Evolutionary conservation across 371 early-diverging fungal genomes (phyloP), one percentile per base, ranked within the genome.

Genomic region (Mortierella sp.): DNA sequence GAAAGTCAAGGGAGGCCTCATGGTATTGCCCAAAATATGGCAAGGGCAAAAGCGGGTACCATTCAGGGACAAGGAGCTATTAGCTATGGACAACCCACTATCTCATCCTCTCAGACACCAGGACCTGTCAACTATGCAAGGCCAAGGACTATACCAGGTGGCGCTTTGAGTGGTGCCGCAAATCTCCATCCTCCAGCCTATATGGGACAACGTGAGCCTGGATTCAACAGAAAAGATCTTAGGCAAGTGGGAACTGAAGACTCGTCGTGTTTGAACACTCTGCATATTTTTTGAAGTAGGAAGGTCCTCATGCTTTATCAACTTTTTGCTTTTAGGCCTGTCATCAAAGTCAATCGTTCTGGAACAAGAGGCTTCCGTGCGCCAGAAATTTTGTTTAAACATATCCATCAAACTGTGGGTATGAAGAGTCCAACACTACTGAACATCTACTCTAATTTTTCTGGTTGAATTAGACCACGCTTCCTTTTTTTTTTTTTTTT

Each of bases 361-460:
- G 99, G 99, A 16, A 99, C 99, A 1, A 85, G 98, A 57, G 99
- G 99, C 23, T 99, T 98, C 72, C 87, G 99, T 25, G 97, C 99
- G 7, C 99, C 99, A 0, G 99, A 99, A 77, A 97, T 99, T 0
- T 81, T 99, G 18, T 86, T 99, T 68, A 91, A 95, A 59, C 91
- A 92, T n/a, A 71, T 81, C 0, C 60, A 91, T 57, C 99, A 99
- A 75, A 94, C 96, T 4, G 87, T 88, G 21, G 93, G 93, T 93
- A 83, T 58, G 82, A 25, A 5, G 1, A 6, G 6, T 19, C 21
- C 46, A 25, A 30, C 45, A 12, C 7, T 55, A 15, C 23, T 56
- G 18, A 53, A 25, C 15, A n/a, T n/a, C n/a, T n/a, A n/a, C n/a
- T n/a, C n/a, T n/a, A n/a, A n/a, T n/a, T n/a, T n/a, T n/a, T n/a